A percentile compares a stretch with the other conserved stretches of the same genome.
Evolutionary conservation across 495 filamentous ascomycete species (phyloP).

Genomic region (Xylaria acuta): DNA sequence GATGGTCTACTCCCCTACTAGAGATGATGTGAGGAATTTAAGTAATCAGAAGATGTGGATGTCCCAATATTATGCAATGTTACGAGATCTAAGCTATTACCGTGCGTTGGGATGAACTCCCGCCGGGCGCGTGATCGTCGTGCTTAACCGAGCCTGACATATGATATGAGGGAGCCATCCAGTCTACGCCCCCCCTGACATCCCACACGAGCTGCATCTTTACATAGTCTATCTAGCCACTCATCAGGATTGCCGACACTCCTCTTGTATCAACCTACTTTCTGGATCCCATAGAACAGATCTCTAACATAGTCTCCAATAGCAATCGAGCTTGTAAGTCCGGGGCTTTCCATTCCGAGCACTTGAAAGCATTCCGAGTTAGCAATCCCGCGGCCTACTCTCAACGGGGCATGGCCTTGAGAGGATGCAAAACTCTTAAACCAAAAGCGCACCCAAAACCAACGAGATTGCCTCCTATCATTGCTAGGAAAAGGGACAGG

Average conservation of each 20-base stretch:
- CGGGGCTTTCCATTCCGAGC: slow-evolving; percentile 93
- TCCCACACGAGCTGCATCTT: neutral
- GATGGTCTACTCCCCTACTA: neutral
- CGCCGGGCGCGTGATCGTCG: neutral
- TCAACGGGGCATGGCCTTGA: neutral
- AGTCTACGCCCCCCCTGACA: neutral
- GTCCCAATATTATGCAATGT: neutral
- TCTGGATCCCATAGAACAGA: slow-evolving; percentile 66
- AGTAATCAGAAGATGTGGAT: neutral
- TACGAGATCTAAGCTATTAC: neutral
- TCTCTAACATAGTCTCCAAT: slow-evolving; percentile 84
- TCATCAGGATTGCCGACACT: neutral
- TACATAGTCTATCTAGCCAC: neutral
- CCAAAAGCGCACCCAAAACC: neutral
- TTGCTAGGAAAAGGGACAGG: neutral
- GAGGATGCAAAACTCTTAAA: neutral
- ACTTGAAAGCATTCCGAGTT: slow-evolving; percentile 42
- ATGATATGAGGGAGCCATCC: neutral
- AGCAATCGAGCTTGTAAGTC: slow-evolving; percentile 86
- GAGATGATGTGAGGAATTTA: neutral
- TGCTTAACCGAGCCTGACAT: neutral
- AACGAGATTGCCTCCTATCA: neutral
- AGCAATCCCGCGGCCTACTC: neutral
- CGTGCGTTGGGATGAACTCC: neutral
- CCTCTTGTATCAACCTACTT: neutral